Conservation (phyloP, 495 filamentous ascomycete genomes). For the Trichoderma parareesei region DNA sequence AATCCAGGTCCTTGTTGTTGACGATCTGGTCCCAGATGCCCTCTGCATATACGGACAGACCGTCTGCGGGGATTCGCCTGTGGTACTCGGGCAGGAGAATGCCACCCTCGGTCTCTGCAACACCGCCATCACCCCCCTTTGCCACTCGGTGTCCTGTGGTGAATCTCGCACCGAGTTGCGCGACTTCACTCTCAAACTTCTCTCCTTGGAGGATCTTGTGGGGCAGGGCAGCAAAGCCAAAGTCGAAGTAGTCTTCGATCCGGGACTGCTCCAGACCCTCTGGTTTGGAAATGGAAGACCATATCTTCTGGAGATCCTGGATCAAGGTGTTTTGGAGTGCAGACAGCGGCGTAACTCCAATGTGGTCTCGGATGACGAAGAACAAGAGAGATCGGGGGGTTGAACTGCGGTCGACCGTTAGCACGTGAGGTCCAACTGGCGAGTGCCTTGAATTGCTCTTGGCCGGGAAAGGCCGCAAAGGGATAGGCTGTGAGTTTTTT, state of each 20-base stretch:
- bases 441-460: not conserved
- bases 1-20: slow-evolving; percentile 93
- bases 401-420: slow-evolving; percentile 45
- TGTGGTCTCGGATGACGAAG: slow-evolving; percentile 96
- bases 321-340: slow-evolving; percentile 85
- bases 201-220: slow-evolving; percentile 96
- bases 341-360: slow-evolving; percentile 79
- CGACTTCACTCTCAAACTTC: slow-evolving; percentile 74
- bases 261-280: slow-evolving; percentile 76
- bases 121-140: slow-evolving; percentile 43
- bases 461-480: not conserved
- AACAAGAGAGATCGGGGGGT: slow-evolving; percentile 89
- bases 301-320: slow-evolving; percentile 83
- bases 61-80: slow-evolving; percentile 89
- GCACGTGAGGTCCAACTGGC: slow-evolving; percentile 8
- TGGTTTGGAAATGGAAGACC: slow-evolving; percentile 87
- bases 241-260: slow-evolving; percentile 97
- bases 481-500: not conserved
- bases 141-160: slow-evolving; percentile 64
- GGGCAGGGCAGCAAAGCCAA: slow-evolving; percentile 89
- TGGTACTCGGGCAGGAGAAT: slow-evolving; percentile 94
- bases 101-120: slow-evolving; percentile 65
- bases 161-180: slow-evolving; percentile 74
- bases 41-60: slow-evolving; percentile 84
- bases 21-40: slow-evolving; percentile 98